Percentiles rank a stretch among this genome's conserved stretches.
phyloP scores from a whole-genome alignment of 345 rosid genomes.

The Laguncularia racemosa region DNA sequence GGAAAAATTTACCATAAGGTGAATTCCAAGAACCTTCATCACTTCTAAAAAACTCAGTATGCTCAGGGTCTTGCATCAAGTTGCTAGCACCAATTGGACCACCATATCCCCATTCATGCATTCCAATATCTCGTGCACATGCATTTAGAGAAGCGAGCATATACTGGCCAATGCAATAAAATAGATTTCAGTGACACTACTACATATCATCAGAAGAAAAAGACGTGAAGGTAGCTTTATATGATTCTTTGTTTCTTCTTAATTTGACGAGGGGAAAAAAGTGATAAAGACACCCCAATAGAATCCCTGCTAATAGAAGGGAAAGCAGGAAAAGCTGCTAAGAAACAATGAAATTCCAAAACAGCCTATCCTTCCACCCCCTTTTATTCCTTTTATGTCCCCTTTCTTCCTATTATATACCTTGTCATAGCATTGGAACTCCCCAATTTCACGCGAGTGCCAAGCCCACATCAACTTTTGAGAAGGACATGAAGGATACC shows the following conservation, averaged over 20 bases:
- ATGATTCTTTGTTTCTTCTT: neutral
- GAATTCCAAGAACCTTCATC: conserved; percentile 36
- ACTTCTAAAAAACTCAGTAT: conserved; percentile 34
- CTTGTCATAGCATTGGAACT: conserved; percentile 57
- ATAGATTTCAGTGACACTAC: neutral
- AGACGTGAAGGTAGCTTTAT: neutral
- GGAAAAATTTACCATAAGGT: conserved; percentile 33
- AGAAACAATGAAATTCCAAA: too few relatives aligned
- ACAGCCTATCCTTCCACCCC: too few relatives aligned
- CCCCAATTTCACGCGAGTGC: conserved; percentile 35
- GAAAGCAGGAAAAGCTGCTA: too few relatives aligned
- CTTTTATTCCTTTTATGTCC: neutral
- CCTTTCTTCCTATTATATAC: conserved; percentile 13
- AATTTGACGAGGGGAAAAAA: too few relatives aligned
- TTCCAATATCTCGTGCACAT: conserved; percentile 25
- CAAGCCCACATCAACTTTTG: conserved; percentile 28
- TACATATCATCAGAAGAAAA: neutral
- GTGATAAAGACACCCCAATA: too few relatives aligned
- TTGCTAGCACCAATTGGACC: conserved; percentile 31
- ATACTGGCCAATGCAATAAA: conserved; percentile 23
- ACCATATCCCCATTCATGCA: conserved; percentile 38
- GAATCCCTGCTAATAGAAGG: too few relatives aligned
- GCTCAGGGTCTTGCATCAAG: conserved; percentile 30
- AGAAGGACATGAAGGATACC: conserved; percentile 44
- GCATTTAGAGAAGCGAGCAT: conserved; percentile 46